A percentile compares a stretch with the other conserved stretches of the same genome.
Evolutionary conservation across 2,329 filamentous ascomycete species (phyloP).

Genomic region (Chaetomium sp.): DNA sequence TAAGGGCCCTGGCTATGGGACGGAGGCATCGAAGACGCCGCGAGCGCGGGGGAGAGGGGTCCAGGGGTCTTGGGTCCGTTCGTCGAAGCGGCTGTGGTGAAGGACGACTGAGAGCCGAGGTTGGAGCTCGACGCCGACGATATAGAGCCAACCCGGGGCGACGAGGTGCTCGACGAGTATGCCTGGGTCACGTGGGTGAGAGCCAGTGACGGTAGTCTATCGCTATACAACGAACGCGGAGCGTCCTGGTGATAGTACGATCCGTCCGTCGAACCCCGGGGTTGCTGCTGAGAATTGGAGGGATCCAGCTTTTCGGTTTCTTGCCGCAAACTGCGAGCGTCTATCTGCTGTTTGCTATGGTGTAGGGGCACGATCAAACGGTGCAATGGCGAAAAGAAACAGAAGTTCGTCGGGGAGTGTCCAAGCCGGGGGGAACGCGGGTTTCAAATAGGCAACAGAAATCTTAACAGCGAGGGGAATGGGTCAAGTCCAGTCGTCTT

Average conservation of each 20-base stretch:
- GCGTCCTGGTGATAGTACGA: slow-evolving; percentile 70
- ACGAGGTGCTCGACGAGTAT: slow-evolving; percentile 71
- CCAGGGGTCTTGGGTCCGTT: slow-evolving; percentile 67
- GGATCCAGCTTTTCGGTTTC: slow-evolving; percentile 92
- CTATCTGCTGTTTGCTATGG: not conserved
- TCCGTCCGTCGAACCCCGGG: slow-evolving; percentile 73
- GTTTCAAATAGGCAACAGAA: too few relatives aligned
- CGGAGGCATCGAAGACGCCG: slow-evolving; percentile 50
- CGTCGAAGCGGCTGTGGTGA: slow-evolving; percentile 57
- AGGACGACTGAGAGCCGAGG: slow-evolving; percentile 57
- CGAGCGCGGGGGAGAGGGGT: slow-evolving; percentile 67
- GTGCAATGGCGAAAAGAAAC: not conserved
- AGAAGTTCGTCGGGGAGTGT: too few relatives aligned
- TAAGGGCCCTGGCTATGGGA: slow-evolving; percentile 46
- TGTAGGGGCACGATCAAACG: not conserved
- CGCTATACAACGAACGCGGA: slow-evolving; percentile 67
- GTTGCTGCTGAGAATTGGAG: slow-evolving; percentile 80
- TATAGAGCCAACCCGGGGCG: slow-evolving; percentile 75
- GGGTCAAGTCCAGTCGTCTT: too few relatives aligned
- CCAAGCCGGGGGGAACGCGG: too few relatives aligned
- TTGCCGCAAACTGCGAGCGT: slow-evolving; percentile 37
- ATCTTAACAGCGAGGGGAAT: too few relatives aligned
- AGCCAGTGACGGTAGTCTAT: slow-evolving; percentile 72
- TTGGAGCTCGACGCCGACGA: slow-evolving; percentile 59
- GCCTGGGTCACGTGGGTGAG: slow-evolving; percentile 69